Base-by-base conservation (phyloP, 441 rosid species). In the Adansonia rubrostipa region DNA sequence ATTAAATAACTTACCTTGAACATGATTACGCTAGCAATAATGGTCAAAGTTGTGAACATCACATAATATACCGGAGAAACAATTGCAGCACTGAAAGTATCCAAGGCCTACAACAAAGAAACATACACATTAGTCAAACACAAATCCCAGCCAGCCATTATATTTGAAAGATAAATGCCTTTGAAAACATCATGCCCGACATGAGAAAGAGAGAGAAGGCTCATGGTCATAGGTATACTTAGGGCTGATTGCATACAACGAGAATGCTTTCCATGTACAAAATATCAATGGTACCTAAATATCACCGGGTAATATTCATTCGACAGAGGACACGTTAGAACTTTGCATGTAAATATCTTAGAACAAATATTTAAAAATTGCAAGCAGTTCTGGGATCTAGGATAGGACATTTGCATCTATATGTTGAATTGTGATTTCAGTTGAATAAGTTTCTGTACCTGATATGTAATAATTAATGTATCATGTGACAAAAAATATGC, bases 21-120 rank as follows among this genome's bases (percentile, higher is more conserved):
- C 93, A 91, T 88, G 74, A 91, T 89, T 50, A 84, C 89, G 82
- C 92, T 88, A 17, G 93, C 93, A 79, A 84, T 79, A 22, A 88
- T 88, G 64, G 95, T 89, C 70, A 89, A 89, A 36, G 95, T 88
- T 42, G 93, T 88, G 76, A 88, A 87, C 95, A 89, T 85, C 68
- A 88, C 93, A 68, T 89, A 91, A 62, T 89, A 89, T 44, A 91
- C 88, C 7, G 94, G 94, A 78, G 93, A 91, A 75, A 91, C 91
- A 71, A 89, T 82, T 65, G 92, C 90, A 51, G 94, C 92, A 4
- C 84, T 87, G 78, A 91, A 91, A 71, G 94, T 88, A 77, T 89
- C 92, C 80, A 91, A 63, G 45, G 93, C 95, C 95, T 89, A 85
- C 74, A 82, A 73, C 56, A 42, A 71, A 36, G 62, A 76, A 42